phyloP scores from a whole-genome alignment of 1,284 basidiomycete genomes.

The Takashimella koratensis region DNA sequence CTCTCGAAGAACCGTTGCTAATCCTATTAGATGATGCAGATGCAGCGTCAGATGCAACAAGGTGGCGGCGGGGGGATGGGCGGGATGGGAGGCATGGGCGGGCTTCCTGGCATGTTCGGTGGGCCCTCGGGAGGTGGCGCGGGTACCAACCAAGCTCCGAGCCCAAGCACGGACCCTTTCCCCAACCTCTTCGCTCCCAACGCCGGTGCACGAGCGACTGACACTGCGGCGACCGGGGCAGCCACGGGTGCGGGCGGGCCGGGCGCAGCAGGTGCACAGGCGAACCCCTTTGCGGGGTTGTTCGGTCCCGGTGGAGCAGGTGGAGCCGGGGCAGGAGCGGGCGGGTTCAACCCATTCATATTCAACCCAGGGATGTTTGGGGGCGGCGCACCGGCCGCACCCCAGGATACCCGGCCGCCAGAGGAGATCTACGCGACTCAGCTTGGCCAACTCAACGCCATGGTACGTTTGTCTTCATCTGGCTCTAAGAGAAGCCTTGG shows the following conservation, averaged over 20 bases:
- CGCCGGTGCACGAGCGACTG: conserved; percentile 6
- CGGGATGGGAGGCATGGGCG: conserved; percentile 26
- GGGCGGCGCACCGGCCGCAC: conserved; percentile 33
- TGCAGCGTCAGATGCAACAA: conserved; percentile 54
- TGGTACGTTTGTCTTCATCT: too few relatives aligned
- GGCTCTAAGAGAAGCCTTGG: too few relatives aligned
- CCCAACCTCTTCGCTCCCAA: conserved; percentile 42
- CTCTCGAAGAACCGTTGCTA: conserved; percentile 1
- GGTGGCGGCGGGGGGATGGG: conserved; percentile 27
- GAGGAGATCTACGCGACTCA: conserved; percentile 88
- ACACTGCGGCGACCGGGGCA: conserved; percentile 10
- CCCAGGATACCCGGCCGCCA: conserved; percentile 63
- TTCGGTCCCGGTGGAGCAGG: conserved; percentile 18
- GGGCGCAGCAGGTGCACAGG: conserved; percentile 14
- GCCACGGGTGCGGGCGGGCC: conserved; percentile 6
- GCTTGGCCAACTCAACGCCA: conserved; percentile 52
- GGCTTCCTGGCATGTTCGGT: conserved; percentile 30
- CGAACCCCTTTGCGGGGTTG: conserved; percentile 35
- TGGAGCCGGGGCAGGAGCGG: conserved; percentile 11
- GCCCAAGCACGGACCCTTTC: conserved; percentile 39
- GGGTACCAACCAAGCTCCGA: conserved; percentile 12
- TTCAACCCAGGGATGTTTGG: conserved; percentile 43
- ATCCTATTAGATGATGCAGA: conserved; percentile 65
- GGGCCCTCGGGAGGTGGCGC: conserved; percentile 17
- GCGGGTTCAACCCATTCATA: conserved; percentile 27